phyloP scores from a whole-genome alignment of 1,284 basidiomycete species.

The Schizopora paradoxa region DNA sequence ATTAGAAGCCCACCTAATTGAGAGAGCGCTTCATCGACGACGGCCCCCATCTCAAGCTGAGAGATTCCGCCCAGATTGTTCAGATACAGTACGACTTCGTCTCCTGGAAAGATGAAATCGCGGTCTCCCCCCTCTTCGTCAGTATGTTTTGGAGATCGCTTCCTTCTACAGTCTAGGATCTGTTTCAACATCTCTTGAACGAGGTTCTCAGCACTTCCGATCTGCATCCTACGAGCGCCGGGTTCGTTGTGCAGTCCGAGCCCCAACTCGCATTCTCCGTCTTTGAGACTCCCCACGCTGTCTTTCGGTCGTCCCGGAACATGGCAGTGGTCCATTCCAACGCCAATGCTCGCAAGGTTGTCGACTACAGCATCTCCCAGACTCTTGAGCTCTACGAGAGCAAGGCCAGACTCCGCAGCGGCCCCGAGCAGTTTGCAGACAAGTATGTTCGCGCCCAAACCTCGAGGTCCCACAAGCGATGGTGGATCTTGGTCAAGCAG shows the following conservation, averaged over 20 bases:
- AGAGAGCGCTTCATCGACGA: slow-evolving; percentile 37
- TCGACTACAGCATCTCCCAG: slow-evolving; percentile 42
- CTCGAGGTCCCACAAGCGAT: slow-evolving; percentile 46
- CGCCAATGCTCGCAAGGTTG: slow-evolving; percentile 45
- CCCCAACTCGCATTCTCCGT: slow-evolving; percentile 43
- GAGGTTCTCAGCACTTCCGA: slow-evolving; percentile 28
- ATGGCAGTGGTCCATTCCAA: slow-evolving; percentile 53
- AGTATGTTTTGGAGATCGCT: background rate
- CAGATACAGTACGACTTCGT: slow-evolving; percentile 40
- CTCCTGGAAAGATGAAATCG: slow-evolving; percentile 12
- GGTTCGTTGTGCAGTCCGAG: slow-evolving; percentile 56
- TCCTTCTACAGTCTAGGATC: slow-evolving; percentile 1
- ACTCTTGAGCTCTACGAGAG: slow-evolving; percentile 41
- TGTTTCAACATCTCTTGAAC: slow-evolving; percentile 35
- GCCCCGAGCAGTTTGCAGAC: slow-evolving; percentile 67
- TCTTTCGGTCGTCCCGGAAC: slow-evolving; percentile 40
- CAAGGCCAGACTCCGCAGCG: slow-evolving; percentile 42
- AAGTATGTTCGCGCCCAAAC: slow-evolving; percentile 59
- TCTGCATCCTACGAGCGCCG: slow-evolving; percentile 37
- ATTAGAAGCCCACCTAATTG: slow-evolving; percentile 35
- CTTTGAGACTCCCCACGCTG: slow-evolving; percentile 17
- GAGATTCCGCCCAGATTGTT: slow-evolving; percentile 56
- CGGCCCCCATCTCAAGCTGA: slow-evolving; percentile 46
- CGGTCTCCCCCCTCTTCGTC: background rate
- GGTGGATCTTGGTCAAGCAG: slow-evolving; percentile 35